A percentile compares a stretch with the other conserved stretches of the same genome.
These are phyloP conservation scores for Colletotrichum liriopes DNA, from an alignment of 2,329 filamentous ascomycete species.

Conservation along the genomic window DNA sequence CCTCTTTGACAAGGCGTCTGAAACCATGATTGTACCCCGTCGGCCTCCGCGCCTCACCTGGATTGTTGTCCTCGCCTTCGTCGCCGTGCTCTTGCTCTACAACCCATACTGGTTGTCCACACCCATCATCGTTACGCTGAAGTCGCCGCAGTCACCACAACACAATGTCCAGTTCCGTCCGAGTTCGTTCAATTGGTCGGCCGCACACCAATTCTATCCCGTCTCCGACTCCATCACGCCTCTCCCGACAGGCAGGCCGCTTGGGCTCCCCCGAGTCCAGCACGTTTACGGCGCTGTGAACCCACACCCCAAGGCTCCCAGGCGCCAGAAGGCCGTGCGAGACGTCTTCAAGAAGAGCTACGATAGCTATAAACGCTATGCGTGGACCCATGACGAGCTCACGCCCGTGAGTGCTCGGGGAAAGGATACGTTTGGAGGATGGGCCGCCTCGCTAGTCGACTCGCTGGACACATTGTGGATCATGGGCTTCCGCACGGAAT, in stretches of 20 bases:
- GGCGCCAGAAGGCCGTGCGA: constrained; percentile 51
- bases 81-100: background rate
- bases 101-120: background rate
- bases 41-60: background rate
- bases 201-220: constrained; percentile 48
- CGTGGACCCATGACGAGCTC: constrained; percentile 64
- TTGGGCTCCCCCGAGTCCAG: constrained; percentile 51
- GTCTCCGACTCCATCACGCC: constrained; percentile 50
- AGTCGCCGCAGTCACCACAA: background rate
- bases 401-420: constrained; percentile 57
- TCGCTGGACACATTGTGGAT: constrained; percentile 68
- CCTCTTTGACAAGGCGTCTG: background rate
- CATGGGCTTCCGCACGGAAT: constrained; percentile 67
- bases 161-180: constrained; percentile 46
- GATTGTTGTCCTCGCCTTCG: background rate
- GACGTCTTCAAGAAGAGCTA: constrained; percentile 55
- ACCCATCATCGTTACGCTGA: background rate
- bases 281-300: constrained; percentile 59
- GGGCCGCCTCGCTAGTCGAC: constrained; percentile 64
- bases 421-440: constrained; percentile 63
- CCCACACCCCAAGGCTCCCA: background rate
- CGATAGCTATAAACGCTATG: constrained; percentile 60
- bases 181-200: constrained; percentile 53
- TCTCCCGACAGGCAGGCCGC: constrained; percentile 48
- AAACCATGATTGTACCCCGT: constrained; percentile 2